Evolutionary conservation across 176 grass and related monocot species (phyloP).

Genomic region (Avena insularis): DNA sequence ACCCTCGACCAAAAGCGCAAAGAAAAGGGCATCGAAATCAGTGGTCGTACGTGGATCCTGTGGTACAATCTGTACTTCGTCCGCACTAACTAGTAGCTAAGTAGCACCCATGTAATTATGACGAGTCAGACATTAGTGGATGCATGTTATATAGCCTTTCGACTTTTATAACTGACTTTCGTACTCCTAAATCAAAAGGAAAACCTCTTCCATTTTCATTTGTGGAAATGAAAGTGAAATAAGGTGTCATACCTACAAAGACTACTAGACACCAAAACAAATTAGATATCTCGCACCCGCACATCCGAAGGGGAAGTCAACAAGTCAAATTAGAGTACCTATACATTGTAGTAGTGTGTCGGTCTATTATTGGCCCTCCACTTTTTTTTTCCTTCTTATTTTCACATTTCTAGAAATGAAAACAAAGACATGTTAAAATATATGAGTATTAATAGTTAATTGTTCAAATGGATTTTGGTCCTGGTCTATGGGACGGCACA

Average conservation of each 20-base stretch:
- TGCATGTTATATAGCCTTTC: slow-evolving; percentile 16
- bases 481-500: too few relatives aligned
- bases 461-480: too few relatives aligned
- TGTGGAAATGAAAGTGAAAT: not conserved
- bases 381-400: too few relatives aligned
- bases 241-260: not conserved
- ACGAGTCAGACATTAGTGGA: slow-evolving; percentile 29
- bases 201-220: not conserved
- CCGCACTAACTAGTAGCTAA: slow-evolving; percentile 21
- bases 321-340: not conserved
- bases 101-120: not conserved
- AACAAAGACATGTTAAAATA: too few relatives aligned
- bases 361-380: too few relatives aligned
- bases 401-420: too few relatives aligned
- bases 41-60: slow-evolving; percentile 20
- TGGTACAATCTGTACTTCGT: slow-evolving; percentile 50
- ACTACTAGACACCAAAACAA: not conserved
- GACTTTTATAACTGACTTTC: not conserved
- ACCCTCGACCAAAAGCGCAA: slow-evolving; percentile 15
- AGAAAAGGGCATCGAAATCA: slow-evolving; percentile 8
- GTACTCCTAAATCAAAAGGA: not conserved
- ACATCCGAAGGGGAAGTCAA: not conserved
- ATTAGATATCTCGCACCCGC: not conserved
- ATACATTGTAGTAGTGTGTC: too few relatives aligned
- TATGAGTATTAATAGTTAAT: too few relatives aligned